phyloP scores from a whole-genome alignment of 1,139 yeast species.

The Yamadazyma aaseri region DNA sequence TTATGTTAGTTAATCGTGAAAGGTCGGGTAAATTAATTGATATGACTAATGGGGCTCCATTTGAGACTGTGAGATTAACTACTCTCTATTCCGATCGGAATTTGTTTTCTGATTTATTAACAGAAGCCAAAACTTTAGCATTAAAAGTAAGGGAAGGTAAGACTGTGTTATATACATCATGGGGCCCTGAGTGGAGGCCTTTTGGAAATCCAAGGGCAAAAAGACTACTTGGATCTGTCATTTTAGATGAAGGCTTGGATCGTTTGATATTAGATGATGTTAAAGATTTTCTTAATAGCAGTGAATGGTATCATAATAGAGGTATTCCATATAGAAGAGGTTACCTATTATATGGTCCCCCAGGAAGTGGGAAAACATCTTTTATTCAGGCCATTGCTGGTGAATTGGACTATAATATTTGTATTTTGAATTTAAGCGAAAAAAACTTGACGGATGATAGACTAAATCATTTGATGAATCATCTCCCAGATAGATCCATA shows the following conservation, averaged over 20 bases:
- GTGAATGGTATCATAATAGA: slow-evolving; percentile 90
- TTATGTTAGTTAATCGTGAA: slow-evolving; percentile 84
- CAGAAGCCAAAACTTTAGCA: slow-evolving; percentile 84
- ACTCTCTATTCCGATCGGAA: slow-evolving; percentile 81
- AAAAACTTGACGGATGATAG: slow-evolving; percentile 91
- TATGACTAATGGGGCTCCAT: slow-evolving; percentile 88
- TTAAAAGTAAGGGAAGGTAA: slow-evolving; percentile 85
- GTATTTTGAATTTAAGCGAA: slow-evolving; percentile 87
- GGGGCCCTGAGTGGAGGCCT: slow-evolving; percentile 99
- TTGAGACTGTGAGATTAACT: slow-evolving; percentile 90
- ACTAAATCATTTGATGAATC: slow-evolving; percentile 91
- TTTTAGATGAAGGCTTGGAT: slow-evolving; percentile 73
- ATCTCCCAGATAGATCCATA: slow-evolving; percentile 87
- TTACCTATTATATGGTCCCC: slow-evolving; percentile 91
- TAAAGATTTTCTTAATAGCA: slow-evolving; percentile 71
- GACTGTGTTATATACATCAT: slow-evolving; percentile 88
- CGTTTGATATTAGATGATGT: slow-evolving; percentile 70
- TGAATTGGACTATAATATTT: slow-evolving; percentile 90
- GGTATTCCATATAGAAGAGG: slow-evolving; percentile 98
- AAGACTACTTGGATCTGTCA: slow-evolving; percentile 80
- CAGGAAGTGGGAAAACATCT: slow-evolving; percentile 96
- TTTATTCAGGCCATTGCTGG: slow-evolving; percentile 97
- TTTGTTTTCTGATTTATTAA: slow-evolving; percentile 68
- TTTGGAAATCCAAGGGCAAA: slow-evolving; percentile 95
- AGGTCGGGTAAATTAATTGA: slow-evolving; percentile 88